Evolutionary conservation across 352 stramenopile species (phyloP).

Genomic region (Pythium utonaiense): DNA sequence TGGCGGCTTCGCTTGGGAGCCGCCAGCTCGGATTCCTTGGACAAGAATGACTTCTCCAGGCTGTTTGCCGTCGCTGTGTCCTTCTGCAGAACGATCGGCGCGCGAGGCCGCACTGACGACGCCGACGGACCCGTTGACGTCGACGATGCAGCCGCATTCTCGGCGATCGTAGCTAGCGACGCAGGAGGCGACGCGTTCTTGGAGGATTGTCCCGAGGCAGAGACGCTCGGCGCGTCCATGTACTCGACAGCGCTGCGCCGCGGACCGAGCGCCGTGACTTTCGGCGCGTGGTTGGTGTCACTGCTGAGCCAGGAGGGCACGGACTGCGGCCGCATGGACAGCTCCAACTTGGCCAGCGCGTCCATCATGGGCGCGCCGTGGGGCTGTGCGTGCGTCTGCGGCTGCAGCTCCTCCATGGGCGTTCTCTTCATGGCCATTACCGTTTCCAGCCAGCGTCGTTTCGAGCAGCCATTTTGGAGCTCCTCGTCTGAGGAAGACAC

Average conservation of each 20-base stretch:
- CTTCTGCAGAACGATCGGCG: constrained; percentile 56
- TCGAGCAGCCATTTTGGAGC: background rate
- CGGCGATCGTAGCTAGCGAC: constrained; percentile 11
- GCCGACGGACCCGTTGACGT: constrained; percentile 16
- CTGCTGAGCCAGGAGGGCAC: constrained; percentile 73
- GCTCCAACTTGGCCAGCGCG: constrained; percentile 61
- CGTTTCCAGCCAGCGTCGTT: constrained; percentile 1
- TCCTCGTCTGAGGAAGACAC: background rate
- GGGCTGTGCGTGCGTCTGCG: background rate
- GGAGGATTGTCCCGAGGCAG: background rate
- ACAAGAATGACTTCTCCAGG: constrained; percentile 39
- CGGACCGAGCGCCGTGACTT: constrained; percentile 51
- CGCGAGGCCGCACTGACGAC: constrained; percentile 47
- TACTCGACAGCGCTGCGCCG: constrained; percentile 49
- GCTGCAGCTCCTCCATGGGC: background rate
- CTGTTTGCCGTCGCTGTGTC: constrained; percentile 15
- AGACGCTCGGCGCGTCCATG: constrained; percentile 30
- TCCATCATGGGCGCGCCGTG: constrained; percentile 41
- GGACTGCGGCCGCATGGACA: constrained; percentile 65
- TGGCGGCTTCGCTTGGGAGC: constrained; percentile 47
- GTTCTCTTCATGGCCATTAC: background rate
- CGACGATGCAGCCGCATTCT: background rate
- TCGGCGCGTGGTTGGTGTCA: constrained; percentile 64
- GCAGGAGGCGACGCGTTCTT: background rate
- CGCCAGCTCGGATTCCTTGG: constrained; percentile 32